Evolutionary conservation across 1,139 yeast species (phyloP), one percentile per base, ranked within the genome.

Genomic region (Meyerozyma athensensis): DNA sequence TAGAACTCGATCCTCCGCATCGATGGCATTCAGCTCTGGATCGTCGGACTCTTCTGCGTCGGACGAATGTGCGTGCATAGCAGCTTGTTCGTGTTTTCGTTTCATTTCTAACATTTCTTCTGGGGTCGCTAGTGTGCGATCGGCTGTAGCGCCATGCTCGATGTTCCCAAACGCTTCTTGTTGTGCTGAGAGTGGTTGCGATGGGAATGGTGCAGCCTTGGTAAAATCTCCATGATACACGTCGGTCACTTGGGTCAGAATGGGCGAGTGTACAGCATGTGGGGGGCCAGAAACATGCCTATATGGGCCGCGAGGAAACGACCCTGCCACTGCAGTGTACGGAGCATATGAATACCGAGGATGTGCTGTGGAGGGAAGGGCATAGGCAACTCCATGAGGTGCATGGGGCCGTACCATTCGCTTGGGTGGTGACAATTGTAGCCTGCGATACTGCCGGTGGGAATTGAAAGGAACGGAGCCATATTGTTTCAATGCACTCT

Each of bases 171-270:
- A 77, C 37, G 57, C 63, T 41, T 70, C 77, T 23, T 63, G 56
- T 49, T 75, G 79, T 0, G 82, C 74, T 26, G 77, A 68, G 21
- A 76, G 59, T 7, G 83, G 82, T 49, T 77, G 82, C 4, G 79
- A 72, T 21, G 59, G 58, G 24, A 72, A 47, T 3, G 81, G 82
- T 0, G 81, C 81, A 26, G 62, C 65, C 43, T 63, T 65, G 17
- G 70, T 59, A 26, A 60, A 61, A 43, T 74, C 77, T 4, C 72
- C 75, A 36, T 62, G 65, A 49, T 72, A 77, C 3, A 76, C 74
- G 47, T 76, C 81, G 6, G 74, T 68, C 4, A 68, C 72, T n/a
- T 19, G 32, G 28, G 33, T 19, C 17, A 38, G 39, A 12, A 34
- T 19, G 6, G 26, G 33, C 20, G 37, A 18, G 17, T 23, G 17